Base-by-base conservation (phyloP, 1,284 basidiomycete species). In the Agroathelia rolfsii region DNA sequence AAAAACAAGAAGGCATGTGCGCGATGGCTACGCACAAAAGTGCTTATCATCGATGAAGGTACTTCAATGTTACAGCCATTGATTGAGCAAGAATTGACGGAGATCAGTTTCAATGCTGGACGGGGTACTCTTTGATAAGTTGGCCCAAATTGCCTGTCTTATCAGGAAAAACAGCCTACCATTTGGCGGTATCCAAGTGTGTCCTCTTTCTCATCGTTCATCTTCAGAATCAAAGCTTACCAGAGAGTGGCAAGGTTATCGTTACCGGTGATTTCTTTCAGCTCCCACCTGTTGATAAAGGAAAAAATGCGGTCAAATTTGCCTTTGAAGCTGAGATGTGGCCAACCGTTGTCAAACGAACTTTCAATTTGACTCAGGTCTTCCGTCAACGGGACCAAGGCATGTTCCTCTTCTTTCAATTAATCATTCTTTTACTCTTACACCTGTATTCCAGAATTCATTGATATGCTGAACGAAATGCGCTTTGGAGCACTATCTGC, bases 181-280 rank as follows among this genome's bases (percentile, higher is more conserved):
- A 0, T 98, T 96, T 43, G 94, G 95, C n/a, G 94, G 93, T 1
- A 93, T 98, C 20, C 90, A 94, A 66, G 85, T 85, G 24, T 15
- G 58, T 35, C 7, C 16, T n/a, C 30, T 18, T 11, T 23, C 5
- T 21, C 25, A 23, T 32, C 12, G 21, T 30, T 15, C 10, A 25
- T 12, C 19, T 24, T 38, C 31, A 39, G n/a, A 21, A 36, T 38
- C 41, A 10, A 43, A 15, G 19, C 19, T 28, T 28, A 28, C 30
- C 21, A 42, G 19, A 4, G 17, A 12, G 15, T 39, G 66, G 10
- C n/a, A 9, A 80, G 79, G 61, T 99, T 39, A 74, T 93, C 40
- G 68, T 95, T 9, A 93, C 89, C 1, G 93, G 93, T 14, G 93
- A 98, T 52, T 98, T 97, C 59, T 95, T 89, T 59, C 93, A 99